phyloP scores from a whole-genome alignment of 768 basidiomycete species.

The Leccinum variicolor region DNA sequence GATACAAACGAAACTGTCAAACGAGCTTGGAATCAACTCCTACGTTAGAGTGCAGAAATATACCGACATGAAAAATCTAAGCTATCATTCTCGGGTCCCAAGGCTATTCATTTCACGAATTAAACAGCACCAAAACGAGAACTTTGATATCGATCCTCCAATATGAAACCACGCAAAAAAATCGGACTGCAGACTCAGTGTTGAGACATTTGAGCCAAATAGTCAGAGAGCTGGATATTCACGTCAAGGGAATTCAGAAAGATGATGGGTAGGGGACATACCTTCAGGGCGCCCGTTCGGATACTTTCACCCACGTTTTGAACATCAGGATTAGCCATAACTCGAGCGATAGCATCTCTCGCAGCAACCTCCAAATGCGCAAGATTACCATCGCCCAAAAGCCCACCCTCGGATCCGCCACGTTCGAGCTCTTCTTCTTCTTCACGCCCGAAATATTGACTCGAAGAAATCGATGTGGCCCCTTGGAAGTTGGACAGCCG shows the following conservation, averaged over 20 bases:
- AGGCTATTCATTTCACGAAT: slow-evolving; percentile 10
- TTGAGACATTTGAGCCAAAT: slow-evolving; percentile 65
- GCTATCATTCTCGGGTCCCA: background rate
- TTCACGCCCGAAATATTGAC: slow-evolving; percentile 94
- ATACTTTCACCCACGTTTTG: slow-evolving; percentile 82
- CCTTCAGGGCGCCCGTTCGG: slow-evolving; percentile 78
- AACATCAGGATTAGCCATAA: slow-evolving; percentile 83
- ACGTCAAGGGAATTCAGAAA: background rate
- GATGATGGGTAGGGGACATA: slow-evolving; percentile 31
- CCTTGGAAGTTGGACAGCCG: slow-evolving; percentile 86
- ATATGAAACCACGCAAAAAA: background rate
- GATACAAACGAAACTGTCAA: background rate
- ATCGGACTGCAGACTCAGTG: slow-evolving; percentile 22
- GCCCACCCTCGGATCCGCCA: slow-evolving; percentile 51
- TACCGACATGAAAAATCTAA: slow-evolving; percentile 6
- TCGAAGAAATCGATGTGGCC: slow-evolving; percentile 90
- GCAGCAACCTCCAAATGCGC: slow-evolving; percentile 64
- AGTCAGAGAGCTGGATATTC: slow-evolving; percentile 52
- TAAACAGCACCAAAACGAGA: slow-evolving; percentile 10
- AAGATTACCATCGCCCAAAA: slow-evolving; percentile 46
- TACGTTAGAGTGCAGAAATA: background rate
- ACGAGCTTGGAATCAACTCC: background rate
- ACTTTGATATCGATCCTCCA: slow-evolving; percentile 1
- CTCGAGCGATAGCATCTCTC: slow-evolving; percentile 67
- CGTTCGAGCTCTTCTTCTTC: slow-evolving; percentile 54